phyloP scores from a whole-genome alignment of 2,329 filamentous ascomycete genomes.

The Hymenoscyphus repandus region DNA sequence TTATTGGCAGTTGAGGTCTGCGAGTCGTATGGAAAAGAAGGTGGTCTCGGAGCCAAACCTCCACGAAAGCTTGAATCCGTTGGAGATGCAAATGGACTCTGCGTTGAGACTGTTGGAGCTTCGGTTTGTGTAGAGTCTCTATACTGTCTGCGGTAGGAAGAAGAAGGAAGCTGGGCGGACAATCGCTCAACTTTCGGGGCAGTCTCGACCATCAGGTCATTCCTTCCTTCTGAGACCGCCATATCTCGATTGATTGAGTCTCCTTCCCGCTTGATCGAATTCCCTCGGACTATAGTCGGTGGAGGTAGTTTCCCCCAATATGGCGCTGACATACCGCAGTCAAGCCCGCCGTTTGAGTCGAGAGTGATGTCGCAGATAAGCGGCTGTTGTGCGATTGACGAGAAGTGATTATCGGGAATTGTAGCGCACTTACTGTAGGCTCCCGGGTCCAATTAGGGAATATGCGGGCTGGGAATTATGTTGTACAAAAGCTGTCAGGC shows the following conservation, averaged over 20 bases:
- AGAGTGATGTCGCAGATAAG: neutral
- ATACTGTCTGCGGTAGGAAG: slow-evolving; percentile 20
- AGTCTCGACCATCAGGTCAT: slow-evolving; percentile 22
- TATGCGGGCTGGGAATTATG: neutral
- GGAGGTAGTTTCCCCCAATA: slow-evolving; percentile 57
- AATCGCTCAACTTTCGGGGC: slow-evolving; percentile 18
- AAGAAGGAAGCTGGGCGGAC: slow-evolving; percentile 42
- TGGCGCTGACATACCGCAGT: slow-evolving; percentile 11
- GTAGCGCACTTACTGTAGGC: neutral
- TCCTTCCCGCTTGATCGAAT: slow-evolving; percentile 33
- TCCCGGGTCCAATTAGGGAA: slow-evolving; percentile 2
- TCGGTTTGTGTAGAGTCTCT: slow-evolving; percentile 51
- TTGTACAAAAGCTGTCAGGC: neutral
- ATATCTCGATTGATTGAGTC: slow-evolving; percentile 1
- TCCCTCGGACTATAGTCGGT: slow-evolving; percentile 36
- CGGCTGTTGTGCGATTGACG: neutral
- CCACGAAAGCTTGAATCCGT: slow-evolving; percentile 45
- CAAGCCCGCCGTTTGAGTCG: slow-evolving; percentile 1
- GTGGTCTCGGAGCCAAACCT: slow-evolving; percentile 53
- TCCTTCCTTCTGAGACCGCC: slow-evolving; percentile 12
- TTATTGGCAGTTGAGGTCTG: slow-evolving; percentile 29
- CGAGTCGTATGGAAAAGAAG: slow-evolving; percentile 48
- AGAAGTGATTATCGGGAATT: neutral
- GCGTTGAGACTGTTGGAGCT: slow-evolving; percentile 51
- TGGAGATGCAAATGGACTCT: slow-evolving; percentile 53